Conservation (phyloP, 2,329 filamentous ascomycete species). For the Paecilomyces sp. region DNA sequence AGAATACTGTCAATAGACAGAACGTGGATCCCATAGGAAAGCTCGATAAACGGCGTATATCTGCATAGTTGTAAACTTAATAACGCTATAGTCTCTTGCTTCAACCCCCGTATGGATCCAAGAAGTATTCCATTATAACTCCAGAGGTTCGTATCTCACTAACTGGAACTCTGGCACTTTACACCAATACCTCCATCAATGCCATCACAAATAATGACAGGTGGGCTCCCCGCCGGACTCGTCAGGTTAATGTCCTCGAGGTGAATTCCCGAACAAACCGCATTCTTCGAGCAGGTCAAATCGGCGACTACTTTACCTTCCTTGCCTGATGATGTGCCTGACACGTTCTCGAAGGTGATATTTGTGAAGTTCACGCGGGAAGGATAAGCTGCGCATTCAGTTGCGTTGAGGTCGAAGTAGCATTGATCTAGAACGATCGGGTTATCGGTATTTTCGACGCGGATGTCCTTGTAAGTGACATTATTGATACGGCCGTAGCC, state of each 20-base stretch:
- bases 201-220: not conserved
- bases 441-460: slow-evolving; percentile 56
- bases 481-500: slow-evolving; percentile 57
- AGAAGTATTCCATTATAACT: not conserved
- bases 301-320: not conserved
- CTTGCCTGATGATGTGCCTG: not conserved
- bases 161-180: not conserved
- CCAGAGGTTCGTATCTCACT: not conserved
- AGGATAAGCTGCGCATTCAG: slow-evolving; percentile 53
- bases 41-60: too few relatives aligned
- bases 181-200: not conserved
- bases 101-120: too few relatives aligned
- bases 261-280: not conserved
- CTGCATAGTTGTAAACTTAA: too few relatives aligned
- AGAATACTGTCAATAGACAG: not conserved
- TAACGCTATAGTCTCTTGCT: too few relatives aligned
- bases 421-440: slow-evolving; percentile 60
- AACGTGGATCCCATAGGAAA: too few relatives aligned
- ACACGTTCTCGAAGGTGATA: not conserved
- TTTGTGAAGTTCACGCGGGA: slow-evolving; percentile 23
- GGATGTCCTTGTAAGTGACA: slow-evolving; percentile 59
- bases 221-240: not conserved
- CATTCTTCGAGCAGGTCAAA: not conserved
- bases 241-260: not conserved
- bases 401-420: slow-evolving; percentile 56